phyloP scores from a whole-genome alignment of 2,329 filamentous ascomycete genomes.

The Catunica adiposa region DNA sequence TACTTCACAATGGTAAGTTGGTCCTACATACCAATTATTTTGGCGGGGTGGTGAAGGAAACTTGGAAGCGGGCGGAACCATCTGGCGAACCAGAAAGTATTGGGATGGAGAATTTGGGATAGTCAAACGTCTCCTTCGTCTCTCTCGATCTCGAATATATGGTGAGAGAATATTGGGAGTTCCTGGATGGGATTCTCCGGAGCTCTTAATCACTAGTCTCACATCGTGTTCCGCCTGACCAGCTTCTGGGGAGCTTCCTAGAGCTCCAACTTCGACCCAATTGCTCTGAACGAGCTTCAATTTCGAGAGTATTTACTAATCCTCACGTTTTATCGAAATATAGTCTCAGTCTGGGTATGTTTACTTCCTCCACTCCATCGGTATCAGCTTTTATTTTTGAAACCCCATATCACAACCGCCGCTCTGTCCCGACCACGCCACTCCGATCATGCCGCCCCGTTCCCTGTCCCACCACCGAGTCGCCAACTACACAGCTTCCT shows the following conservation, averaged over 20 bases:
- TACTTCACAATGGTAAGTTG: constrained; percentile 14
- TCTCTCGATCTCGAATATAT: too few relatives aligned
- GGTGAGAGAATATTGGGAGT: background rate
- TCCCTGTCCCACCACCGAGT: background rate
- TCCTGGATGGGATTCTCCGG: too few relatives aligned
- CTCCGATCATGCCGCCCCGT: background rate
- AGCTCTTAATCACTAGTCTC: too few relatives aligned
- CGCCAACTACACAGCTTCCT: too few relatives aligned
- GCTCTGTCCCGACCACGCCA: background rate
- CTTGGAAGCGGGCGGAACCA: too few relatives aligned
- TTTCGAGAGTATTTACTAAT: constrained; percentile 2
- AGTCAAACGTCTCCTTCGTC: too few relatives aligned
- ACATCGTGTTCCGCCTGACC: background rate
- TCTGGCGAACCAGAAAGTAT: too few relatives aligned
- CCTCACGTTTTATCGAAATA: constrained; percentile 15
- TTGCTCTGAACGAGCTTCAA: background rate
- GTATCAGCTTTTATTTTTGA: background rate
- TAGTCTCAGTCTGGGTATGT: constrained; percentile 57
- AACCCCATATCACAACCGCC: background rate
- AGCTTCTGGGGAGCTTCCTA: background rate
- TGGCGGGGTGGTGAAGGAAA: too few relatives aligned
- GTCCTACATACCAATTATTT: too few relatives aligned
- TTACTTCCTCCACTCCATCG: background rate
- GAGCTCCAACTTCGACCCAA: background rate
- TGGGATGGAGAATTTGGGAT: too few relatives aligned